Base-by-base conservation (phyloP, 371 early-diverging fungal species). In the Mucor racemosus region DNA sequence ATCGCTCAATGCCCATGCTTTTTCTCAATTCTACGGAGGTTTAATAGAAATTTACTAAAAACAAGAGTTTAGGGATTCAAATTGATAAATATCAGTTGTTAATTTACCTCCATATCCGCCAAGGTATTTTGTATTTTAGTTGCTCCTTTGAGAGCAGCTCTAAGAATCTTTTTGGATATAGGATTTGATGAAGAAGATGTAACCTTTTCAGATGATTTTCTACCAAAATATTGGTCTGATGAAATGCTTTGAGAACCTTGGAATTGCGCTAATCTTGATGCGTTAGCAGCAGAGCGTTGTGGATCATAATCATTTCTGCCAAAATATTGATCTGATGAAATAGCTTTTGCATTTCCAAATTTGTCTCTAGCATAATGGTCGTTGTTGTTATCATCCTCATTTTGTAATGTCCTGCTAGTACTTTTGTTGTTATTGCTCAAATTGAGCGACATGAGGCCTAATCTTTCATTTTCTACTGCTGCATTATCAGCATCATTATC, bases 261-360 rank as follows among this genome's bases (percentile, higher is more conserved):
- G 71, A 94, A 94, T 59, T 87, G 77, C 26, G 82, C 80, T n/a
- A 94, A 77, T 3, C 89, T 84, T 5, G 73, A 80, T 26, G 76
- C 72, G 33, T 88, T 85, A 60, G 89, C 89, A 4, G 84, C 75
- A 53, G 84, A 81, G 2, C 71, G 75, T 21, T 72, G 69, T 36
- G 80, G 79, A 64, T 86, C 84, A 56, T 89, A 90, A 11, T 78
- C 71, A 53, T 88, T 85, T 31, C 95, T 86, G 8, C 88, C 90
- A 26, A 26, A 26, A 26, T 26, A 26, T 26, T 26, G 26, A 26
- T 26, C 26, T 26, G 26, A 26, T 26, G 92, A 92, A 61, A 96
- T 94, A 13, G 90, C 80, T 71, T 93, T 94, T 36, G 93, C 93
- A 59, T 71, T 79, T 5, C 87, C 89, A 76, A 96, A 96, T 66